phyloP scores from a whole-genome alignment of 805 yeast species.

The Ogataea paraovalis region DNA sequence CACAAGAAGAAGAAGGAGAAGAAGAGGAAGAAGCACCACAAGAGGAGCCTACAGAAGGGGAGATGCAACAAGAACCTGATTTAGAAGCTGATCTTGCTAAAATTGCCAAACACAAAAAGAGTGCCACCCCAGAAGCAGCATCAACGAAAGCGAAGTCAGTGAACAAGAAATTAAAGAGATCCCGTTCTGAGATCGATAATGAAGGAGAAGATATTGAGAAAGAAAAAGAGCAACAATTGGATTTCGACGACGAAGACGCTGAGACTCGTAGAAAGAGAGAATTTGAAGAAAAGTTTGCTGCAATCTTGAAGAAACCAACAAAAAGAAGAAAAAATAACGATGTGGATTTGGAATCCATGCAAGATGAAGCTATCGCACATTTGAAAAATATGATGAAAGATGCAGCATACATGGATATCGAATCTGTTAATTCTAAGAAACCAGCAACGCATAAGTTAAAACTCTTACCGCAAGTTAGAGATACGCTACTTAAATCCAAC shows the following conservation, averaged over 20 bases:
- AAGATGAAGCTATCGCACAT: slow-evolving; percentile 81
- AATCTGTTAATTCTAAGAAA: slow-evolving; percentile 51
- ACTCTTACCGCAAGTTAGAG: slow-evolving; percentile 74
- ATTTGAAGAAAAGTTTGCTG: slow-evolving; percentile 77
- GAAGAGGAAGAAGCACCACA: slow-evolving; percentile 1
- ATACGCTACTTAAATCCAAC: slow-evolving; percentile 72
- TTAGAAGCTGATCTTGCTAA: slow-evolving; percentile 7
- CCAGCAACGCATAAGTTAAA: slow-evolving; percentile 77
- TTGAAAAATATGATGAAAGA: slow-evolving; percentile 87
- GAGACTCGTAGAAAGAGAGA: slow-evolving; percentile 56
- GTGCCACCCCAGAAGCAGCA: background rate
- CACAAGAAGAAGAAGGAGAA: slow-evolving; percentile 1
- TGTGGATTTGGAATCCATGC: slow-evolving; percentile 91
- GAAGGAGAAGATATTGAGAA: background rate
- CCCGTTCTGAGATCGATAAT: slow-evolving; percentile 3
- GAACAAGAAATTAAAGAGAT: slow-evolving; percentile 14
- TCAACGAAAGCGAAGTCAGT: slow-evolving; percentile 2
- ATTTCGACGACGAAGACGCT: slow-evolving; percentile 7
- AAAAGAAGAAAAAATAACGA: slow-evolving; percentile 73
- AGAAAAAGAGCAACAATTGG: background rate
- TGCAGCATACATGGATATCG: slow-evolving; percentile 72
- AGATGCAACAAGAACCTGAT: slow-evolving; percentile 6
- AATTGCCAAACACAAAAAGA: slow-evolving; percentile 6
- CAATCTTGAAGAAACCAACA: slow-evolving; percentile 61
- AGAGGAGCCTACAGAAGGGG: slow-evolving; percentile 3